Evolutionary conservation across 1,139 yeast genomes (phyloP), one percentile per base, ranked within the genome.

Genomic region (Lizanozyma gosingica): DNA sequence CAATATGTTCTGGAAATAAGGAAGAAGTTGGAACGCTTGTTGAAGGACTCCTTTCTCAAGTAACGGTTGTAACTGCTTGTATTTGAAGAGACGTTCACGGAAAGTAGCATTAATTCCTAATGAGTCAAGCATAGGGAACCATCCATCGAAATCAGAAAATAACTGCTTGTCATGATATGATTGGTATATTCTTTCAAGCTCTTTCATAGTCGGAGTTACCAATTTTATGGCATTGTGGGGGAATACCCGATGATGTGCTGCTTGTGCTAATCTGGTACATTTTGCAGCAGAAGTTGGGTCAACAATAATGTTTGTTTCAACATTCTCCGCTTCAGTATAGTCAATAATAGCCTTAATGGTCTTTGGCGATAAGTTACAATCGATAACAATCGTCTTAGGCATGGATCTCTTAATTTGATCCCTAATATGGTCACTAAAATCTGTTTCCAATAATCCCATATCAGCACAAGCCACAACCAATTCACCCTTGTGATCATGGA

Each of bases 201-300:
- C 95, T 11, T 64, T 60, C 1, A 67, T 56, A 1, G 94, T 87
- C 1, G 96, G 96, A 0, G 92, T 80, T 2, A 79, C 62, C 33
- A 83, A 49, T 37, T 62, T 59, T 16, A 15, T 50, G 37, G 2
- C 61, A 4, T 55, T 54, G 33, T 62, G 43, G 1, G 78, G 77
- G 43, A 55, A 62, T 34, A 55, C 43, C 35, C 48, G 34, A 48
- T 66, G 40, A 32, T 50, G 43, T 18, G 40, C 41, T n/a, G 51
- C 40, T 37, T 56, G 36, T 0, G 67, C 59, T 2, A 76, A 46
- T 42, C 67, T 61, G 1, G 50, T 45, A 1, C 87, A 71, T 51
- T 86, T 86, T 1, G 77, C 68, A 1, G 63, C 67, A 1, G 94
- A 82, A 0, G 95, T 86, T 1, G 96, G 96, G 48, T 87, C 96